Evolutionary conservation across 192 early-diverging fungal genomes (phyloP).

Genomic region (Neocallimastix lanati): DNA sequence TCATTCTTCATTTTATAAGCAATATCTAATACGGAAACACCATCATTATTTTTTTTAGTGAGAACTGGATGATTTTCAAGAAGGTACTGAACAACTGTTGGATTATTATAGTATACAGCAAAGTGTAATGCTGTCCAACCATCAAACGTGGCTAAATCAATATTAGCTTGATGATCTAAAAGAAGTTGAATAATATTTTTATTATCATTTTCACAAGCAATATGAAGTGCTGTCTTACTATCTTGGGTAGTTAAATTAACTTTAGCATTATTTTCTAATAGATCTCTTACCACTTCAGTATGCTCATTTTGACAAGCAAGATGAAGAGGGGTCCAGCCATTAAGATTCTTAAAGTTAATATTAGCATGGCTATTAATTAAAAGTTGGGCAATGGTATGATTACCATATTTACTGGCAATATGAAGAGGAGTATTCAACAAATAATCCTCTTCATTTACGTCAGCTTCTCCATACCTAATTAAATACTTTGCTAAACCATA

Average conservation of each 20-base stretch:
- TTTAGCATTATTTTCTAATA: background rate
- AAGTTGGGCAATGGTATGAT: background rate
- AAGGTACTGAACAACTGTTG: background rate
- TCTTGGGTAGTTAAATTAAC: background rate
- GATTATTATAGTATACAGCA: background rate
- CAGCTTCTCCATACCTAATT: background rate
- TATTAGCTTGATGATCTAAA: background rate
- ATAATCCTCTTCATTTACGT: background rate
- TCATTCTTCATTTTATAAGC: background rate
- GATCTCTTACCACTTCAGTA: background rate
- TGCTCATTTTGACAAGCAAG: background rate
- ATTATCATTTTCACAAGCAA: background rate
- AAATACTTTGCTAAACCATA: background rate
- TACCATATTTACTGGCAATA: background rate
- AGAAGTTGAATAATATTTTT: background rate
- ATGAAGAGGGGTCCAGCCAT: background rate
- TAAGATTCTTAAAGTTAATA: background rate
- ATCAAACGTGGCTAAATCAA: background rate
- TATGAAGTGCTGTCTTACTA: background rate
- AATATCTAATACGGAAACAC: background rate
- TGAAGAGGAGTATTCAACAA: background rate
- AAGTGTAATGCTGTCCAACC: background rate
- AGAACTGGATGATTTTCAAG: background rate
- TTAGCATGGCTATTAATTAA: background rate
- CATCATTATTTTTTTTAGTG: background rate